Evolutionary conservation across 1,284 basidiomycete species (phyloP), one percentile per base, ranked within the genome.

Genomic region (Leccinum solheimii): DNA sequence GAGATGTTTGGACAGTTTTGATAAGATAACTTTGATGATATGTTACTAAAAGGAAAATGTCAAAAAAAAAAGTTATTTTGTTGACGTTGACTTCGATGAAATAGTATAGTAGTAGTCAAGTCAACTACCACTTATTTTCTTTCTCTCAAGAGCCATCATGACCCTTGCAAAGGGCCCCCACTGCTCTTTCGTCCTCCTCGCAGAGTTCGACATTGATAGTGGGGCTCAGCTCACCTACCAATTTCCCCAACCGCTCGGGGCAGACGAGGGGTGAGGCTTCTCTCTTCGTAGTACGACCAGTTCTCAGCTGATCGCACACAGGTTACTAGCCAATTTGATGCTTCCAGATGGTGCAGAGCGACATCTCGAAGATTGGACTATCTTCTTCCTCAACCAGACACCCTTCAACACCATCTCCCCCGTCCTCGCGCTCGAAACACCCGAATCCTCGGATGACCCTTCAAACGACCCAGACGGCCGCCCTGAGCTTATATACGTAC

Each of bases 321-420:
- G 95, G 66, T 85, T 95, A 26, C 83, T 99, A 3, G 97, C 97
- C 1, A 97, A 98, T 78, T 86, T 97, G 64, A 99, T 99, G 97
- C 83, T 99, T 16, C 97, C 97, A 1, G 97, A 99, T 75, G 97
- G 97, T 13, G 95, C 95, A 13, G 97, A 99, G 76, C 86, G 91
- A 56, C 90, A 97, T 65, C 80, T 90, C 16, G 94, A 97, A 75
- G 97, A 99, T 76, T 99, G 96, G 97, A 99, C 97, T 4, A 88
- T 98, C 59, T 98, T 99, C 82, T 98, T 97, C 75, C 85, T 98
- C 56, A 97, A 97, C 72, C 95, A 97, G 77, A 94, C 92, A 0
- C 82, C 87, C 0, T 91, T 90, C 76, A 94, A 94, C 71, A 90
- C 88, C 10, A 92, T 96, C 66, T 86, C 87, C 4, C 91, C 93